phyloP scores from a whole-genome alignment of 768 basidiomycete species.

The Pleurotus djamor region DNA sequence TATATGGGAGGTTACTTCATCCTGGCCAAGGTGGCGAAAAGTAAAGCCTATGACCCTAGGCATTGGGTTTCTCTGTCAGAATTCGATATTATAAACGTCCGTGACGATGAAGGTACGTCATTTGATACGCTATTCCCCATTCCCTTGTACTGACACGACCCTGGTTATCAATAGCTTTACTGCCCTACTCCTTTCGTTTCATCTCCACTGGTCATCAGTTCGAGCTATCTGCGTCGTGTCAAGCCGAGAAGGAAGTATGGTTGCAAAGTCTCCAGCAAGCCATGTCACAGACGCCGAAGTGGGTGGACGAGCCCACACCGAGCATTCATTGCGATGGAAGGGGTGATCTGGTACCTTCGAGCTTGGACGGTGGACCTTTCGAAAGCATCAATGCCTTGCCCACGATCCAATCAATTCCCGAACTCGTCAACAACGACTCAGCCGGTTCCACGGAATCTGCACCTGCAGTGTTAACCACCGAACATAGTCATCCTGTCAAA shows the following conservation, averaged over 20 bases:
- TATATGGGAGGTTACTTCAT: slow-evolving; percentile 85
- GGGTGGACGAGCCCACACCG: slow-evolving; percentile 61
- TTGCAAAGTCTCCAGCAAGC: slow-evolving; percentile 62
- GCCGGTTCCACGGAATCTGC: slow-evolving; percentile 31
- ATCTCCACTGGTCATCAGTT: slow-evolving; percentile 69
- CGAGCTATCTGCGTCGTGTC: slow-evolving; percentile 85
- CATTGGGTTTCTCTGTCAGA: slow-evolving; percentile 85
- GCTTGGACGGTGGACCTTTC: slow-evolving; percentile 37
- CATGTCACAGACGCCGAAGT: slow-evolving; percentile 37
- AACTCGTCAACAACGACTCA: slow-evolving; percentile 29
- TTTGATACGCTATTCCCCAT: neutral
- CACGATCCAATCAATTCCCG: slow-evolving; percentile 59
- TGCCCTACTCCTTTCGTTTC: slow-evolving; percentile 82
- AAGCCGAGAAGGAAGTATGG: slow-evolving; percentile 87
- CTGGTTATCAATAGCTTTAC: slow-evolving; percentile 49
- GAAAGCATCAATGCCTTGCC: slow-evolving; percentile 41
- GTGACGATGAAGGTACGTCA: slow-evolving; percentile 74
- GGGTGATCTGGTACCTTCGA: slow-evolving; percentile 31
- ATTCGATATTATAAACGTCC: slow-evolving; percentile 68
- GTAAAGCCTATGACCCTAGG: slow-evolving; percentile 77
- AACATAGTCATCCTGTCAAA: slow-evolving; percentile 22
- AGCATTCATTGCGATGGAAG: slow-evolving; percentile 53
- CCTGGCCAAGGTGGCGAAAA: slow-evolving; percentile 82
- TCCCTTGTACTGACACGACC: neutral
- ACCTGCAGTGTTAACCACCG: slow-evolving; percentile 26